These are phyloP conservation scores for Pythium biforme DNA, from an alignment of 352 stramenopile species.

Conservation along the genomic window DNA sequence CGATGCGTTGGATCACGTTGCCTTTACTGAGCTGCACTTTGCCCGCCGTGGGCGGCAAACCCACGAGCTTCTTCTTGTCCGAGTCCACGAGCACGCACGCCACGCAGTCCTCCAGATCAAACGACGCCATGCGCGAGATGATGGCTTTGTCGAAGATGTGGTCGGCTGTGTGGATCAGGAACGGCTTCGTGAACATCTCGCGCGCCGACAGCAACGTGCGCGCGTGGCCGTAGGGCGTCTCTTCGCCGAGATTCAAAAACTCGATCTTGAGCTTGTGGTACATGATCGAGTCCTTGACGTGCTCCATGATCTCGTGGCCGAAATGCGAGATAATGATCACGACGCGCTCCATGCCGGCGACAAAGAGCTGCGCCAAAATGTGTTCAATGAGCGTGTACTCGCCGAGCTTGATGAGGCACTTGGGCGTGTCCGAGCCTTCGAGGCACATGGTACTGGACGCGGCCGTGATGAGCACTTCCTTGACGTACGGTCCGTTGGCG, in stretches of 20 bases:
- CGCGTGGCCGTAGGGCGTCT: conserved; percentile 71
- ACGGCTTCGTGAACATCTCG: conserved; percentile 78
- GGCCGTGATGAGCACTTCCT: conserved; percentile 77
- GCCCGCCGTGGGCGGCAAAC: conserved; percentile 59
- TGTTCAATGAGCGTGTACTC: conserved; percentile 83
- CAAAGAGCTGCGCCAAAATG: conserved; percentile 76
- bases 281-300: conserved; percentile 73
- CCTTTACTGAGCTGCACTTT: conserved; percentile 61
- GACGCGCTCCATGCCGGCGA: conserved; percentile 78
- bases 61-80: conserved; percentile 55
- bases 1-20: conserved; percentile 58
- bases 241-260: conserved; percentile 81
- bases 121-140: conserved; percentile 62
- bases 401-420: conserved; percentile 72
- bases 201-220: conserved; percentile 71
- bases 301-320: conserved; percentile 76
- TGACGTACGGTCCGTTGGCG: conserved; percentile 35
- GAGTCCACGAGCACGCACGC: conserved; percentile 77
- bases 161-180: conserved; percentile 85
- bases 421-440: conserved; percentile 74
- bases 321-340: conserved; percentile 86
- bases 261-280: conserved; percentile 79
- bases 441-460: conserved; percentile 79
- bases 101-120: conserved; percentile 67
- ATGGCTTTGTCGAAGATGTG: conserved; percentile 84